These are phyloP conservation scores for Fusarium dlaminii DNA, from an alignment of 2,329 filamentous ascomycete genomes.

Conservation along the genomic window DNA sequence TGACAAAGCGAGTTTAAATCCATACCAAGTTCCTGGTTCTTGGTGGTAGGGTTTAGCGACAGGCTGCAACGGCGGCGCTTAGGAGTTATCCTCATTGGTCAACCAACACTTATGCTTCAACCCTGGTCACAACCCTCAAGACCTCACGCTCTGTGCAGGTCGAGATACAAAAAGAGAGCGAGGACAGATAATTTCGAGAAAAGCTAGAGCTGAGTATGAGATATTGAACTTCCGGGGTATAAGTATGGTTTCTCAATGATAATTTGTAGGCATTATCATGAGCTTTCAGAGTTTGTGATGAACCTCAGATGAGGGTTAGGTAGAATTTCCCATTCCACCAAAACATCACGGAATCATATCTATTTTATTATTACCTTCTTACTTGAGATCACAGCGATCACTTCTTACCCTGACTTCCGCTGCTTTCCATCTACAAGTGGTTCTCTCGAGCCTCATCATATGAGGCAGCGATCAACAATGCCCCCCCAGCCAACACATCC, in stretches of 20 bases:
- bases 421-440: neutral
- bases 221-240: neutral
- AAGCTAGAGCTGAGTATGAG: neutral
- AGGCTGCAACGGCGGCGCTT: conserved; percentile 46
- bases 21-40: conserved; percentile 27
- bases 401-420: neutral
- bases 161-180: neutral
- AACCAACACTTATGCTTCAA: conserved; percentile 20
- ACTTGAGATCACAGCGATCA: neutral
- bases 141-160: conserved; percentile 10
- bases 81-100: conserved; percentile 42
- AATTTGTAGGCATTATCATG: neutral
- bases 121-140: conserved; percentile 39
- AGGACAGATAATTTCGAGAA: neutral
- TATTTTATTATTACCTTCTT: neutral
- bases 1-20: conserved; percentile 14
- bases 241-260: neutral
- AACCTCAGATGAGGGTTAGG: neutral
- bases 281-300: neutral
- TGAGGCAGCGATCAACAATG: neutral
- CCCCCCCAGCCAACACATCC: neutral
- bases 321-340: neutral
- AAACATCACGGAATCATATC: neutral
- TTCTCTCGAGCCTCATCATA: neutral
- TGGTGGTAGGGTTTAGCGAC: conserved; percentile 40